Evolutionary conservation across 352 stramenopile genomes (phyloP).

Genomic region (Phytophthora palmivora): DNA sequence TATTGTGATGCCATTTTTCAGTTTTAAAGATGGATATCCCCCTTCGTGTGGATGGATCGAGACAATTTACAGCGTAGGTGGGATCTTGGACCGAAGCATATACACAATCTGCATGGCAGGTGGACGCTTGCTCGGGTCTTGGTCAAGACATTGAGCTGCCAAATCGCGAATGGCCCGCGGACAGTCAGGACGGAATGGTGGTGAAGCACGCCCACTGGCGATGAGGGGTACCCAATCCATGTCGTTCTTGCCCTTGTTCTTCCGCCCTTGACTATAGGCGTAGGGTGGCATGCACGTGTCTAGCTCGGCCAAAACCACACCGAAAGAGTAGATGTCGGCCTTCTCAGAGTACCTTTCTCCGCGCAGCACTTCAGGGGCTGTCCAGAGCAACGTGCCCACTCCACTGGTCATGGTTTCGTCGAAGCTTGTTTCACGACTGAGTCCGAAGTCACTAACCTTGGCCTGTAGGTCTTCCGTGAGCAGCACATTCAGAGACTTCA

Average conservation of each 20-base stretch:
- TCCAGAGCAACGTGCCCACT: slow-evolving; percentile 56
- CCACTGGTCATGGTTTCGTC: slow-evolving; percentile 54
- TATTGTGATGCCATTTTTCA: slow-evolving; percentile 17
- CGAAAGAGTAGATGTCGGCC: slow-evolving; percentile 74
- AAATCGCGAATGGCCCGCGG: slow-evolving; percentile 45
- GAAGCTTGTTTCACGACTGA: slow-evolving; percentile 42
- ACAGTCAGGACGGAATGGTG: slow-evolving; percentile 49
- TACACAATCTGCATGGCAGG: slow-evolving; percentile 56
- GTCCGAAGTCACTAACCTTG: slow-evolving; percentile 62
- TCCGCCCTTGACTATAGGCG: slow-evolving; percentile 45
- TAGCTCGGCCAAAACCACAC: slow-evolving; percentile 72
- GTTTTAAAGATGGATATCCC: slow-evolving; percentile 14
- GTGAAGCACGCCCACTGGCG: slow-evolving; percentile 37
- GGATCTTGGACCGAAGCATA: slow-evolving; percentile 54
- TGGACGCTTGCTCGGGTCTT: slow-evolving; percentile 49
- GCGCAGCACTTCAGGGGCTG: slow-evolving; percentile 56
- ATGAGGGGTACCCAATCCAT: slow-evolving; percentile 46
- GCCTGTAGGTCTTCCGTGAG: slow-evolving; percentile 47
- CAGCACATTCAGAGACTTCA: slow-evolving; percentile 61
- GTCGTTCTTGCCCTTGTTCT: slow-evolving; percentile 49
- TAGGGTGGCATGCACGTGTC: slow-evolving; percentile 66
- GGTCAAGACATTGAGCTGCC: slow-evolving; percentile 44
- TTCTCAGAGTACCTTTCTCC: slow-evolving; percentile 68
- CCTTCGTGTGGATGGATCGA: not conserved
- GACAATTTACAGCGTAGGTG: slow-evolving; percentile 36